Conservation (phyloP, 371 early-diverging fungal genomes). For the Chytridium lagenaria region DNA sequence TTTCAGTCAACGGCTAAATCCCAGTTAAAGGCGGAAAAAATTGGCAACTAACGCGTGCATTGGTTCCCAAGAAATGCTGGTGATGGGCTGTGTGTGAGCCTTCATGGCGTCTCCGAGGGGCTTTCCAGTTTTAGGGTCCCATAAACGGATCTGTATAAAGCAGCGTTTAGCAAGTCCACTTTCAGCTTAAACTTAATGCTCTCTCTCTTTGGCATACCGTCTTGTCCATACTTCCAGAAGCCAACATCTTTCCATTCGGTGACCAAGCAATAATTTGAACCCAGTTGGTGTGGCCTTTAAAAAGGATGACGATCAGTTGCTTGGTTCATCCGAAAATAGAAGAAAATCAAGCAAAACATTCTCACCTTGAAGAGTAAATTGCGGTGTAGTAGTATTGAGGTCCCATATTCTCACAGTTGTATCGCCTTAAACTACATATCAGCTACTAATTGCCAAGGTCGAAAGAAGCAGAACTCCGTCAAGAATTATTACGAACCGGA, state of each 20-base stretch:
- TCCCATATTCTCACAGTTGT: slow-evolving; percentile 97
- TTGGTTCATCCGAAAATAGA: slow-evolving; percentile 14
- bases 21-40: slow-evolving; percentile 11
- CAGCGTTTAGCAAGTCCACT: no score
- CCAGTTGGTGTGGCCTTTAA: slow-evolving; percentile 94
- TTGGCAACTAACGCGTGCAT: slow-evolving; percentile 67
- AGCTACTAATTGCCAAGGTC: no score
- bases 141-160: slow-evolving; percentile 62
- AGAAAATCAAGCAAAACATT: not conserved
- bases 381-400: slow-evolving; percentile 91
- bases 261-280: slow-evolving; percentile 89
- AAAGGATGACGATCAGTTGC: no score
- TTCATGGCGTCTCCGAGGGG: slow-evolving; percentile 77
- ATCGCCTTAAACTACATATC: slow-evolving; percentile 69
- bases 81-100: slow-evolving; percentile 91
- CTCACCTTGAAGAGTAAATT: slow-evolving; percentile 58
- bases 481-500: no score
- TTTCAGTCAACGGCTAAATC: not conserved
- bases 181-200: no score
- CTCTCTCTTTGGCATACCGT: no score
- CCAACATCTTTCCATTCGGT: slow-evolving; percentile 84
- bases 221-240: slow-evolving; percentile 95
- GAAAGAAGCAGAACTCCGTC: no score
- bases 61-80: slow-evolving; percentile 92
- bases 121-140: slow-evolving; percentile 87